These are phyloP conservation scores for Ceratobasidium theobromae DNA, from an alignment of 1,284 basidiomycete genomes.

Conservation along the genomic window DNA sequence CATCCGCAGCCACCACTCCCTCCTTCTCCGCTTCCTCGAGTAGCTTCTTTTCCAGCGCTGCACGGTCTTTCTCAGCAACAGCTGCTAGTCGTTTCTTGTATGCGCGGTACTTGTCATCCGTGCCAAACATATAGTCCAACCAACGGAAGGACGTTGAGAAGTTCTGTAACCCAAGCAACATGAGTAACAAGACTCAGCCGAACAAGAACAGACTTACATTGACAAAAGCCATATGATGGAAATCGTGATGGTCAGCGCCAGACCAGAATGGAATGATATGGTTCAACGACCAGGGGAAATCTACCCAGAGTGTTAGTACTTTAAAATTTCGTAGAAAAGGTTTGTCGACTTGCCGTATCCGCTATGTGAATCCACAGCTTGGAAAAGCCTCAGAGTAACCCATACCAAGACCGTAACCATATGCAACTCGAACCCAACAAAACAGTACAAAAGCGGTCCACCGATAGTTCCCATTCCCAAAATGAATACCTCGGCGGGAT, in stretches of 20 bases:
- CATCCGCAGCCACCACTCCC: conserved; percentile 68
- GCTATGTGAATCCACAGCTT: conserved; percentile 96
- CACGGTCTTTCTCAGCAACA: conserved; percentile 39
- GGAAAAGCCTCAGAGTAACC: conserved; percentile 93
- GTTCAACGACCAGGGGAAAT: conserved; percentile 95
- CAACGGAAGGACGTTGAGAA: conserved; percentile 92
- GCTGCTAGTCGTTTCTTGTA: conserved; percentile 64
- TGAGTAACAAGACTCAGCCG: not conserved
- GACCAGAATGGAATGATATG: conserved; percentile 97
- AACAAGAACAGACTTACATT: conserved; percentile 47
- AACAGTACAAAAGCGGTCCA: conserved; percentile 86
- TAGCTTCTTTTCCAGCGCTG: conserved; percentile 58
- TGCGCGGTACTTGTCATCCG: conserved; percentile 79
- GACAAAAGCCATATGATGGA: conserved; percentile 90
- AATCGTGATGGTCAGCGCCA: conserved; percentile 97
- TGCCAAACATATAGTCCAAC: conserved; percentile 85
- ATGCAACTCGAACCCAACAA: conserved; percentile 73
- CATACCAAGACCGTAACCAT: conserved; percentile 93
- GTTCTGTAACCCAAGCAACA: conserved; percentile 50
- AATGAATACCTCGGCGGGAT: conserved; percentile 92
- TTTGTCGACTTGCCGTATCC: conserved; percentile 71
- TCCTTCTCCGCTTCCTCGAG: conserved; percentile 67
- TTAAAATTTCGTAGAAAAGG: not conserved
- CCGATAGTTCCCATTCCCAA: conserved; percentile 78
- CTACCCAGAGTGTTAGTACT: conserved; percentile 42